Evolutionary conservation across 2,329 filamentous ascomycete species (phyloP).

Genomic region (Calycina herbarum): DNA sequence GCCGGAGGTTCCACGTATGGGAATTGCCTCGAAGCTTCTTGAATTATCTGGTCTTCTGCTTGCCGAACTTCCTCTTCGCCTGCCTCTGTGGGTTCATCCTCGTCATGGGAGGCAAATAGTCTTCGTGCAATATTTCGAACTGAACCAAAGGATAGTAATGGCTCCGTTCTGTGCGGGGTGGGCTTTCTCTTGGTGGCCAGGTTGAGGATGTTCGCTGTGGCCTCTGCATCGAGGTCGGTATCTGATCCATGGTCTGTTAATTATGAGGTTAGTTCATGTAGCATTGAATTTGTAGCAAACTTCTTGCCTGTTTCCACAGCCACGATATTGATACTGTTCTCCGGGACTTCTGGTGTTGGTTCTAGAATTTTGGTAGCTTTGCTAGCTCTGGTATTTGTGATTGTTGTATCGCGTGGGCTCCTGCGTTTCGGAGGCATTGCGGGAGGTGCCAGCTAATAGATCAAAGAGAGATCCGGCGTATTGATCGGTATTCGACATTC

Average conservation of each 20-base stretch:
- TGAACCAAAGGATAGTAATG: not conserved
- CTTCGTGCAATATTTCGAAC: not conserved
- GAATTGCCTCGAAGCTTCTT: not conserved
- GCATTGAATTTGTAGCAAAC: not conserved
- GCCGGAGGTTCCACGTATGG: not conserved
- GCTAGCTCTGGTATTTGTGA: not conserved
- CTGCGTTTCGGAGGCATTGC: constrained; percentile 3
- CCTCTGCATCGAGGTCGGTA: not conserved
- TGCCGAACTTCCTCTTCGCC: not conserved
- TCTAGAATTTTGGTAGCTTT: not conserved
- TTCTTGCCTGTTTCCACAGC: not conserved
- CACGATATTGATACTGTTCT: not conserved
- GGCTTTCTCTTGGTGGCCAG: not conserved
- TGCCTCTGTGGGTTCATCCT: not conserved
- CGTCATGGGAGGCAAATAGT: not conserved
- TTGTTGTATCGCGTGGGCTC: not conserved
- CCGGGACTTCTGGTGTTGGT: not conserved
- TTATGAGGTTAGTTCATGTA: not conserved
- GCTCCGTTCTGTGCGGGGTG: not conserved
- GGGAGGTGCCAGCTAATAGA: not conserved
- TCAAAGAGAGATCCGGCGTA: not conserved
- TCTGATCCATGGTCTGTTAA: not conserved
- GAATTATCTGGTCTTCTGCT: not conserved
- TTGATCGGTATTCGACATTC: not conserved
- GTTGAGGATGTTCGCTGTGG: not conserved